These are phyloP conservation scores for Debaryomyces robertsiae DNA, from an alignment of 1,139 yeast genomes.

Conservation along the genomic window DNA sequence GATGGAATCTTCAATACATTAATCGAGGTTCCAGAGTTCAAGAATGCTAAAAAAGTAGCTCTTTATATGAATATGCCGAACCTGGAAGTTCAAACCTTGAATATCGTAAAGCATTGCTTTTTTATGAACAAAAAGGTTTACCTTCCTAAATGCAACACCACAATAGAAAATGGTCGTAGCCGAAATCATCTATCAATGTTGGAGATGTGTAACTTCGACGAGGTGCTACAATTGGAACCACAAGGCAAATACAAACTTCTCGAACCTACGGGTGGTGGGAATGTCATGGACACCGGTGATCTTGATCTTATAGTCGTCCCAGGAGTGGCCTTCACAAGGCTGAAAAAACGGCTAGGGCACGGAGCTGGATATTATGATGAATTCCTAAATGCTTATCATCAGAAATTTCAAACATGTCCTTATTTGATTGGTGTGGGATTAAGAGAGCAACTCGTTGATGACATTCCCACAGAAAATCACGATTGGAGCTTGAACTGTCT, in stretches of 20 bases:
- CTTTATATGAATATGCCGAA: slow-evolving; percentile 68
- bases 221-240: slow-evolving; percentile 55
- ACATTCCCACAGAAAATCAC: slow-evolving; percentile 67
- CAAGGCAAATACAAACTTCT: slow-evolving; percentile 66
- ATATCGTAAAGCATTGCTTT: slow-evolving; percentile 53
- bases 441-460: slow-evolving; percentile 61
- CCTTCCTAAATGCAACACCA: slow-evolving; percentile 50
- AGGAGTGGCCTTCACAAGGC: slow-evolving; percentile 73
- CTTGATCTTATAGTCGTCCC: slow-evolving; percentile 80
- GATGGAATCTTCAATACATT: slow-evolving; percentile 30
- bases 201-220: slow-evolving; percentile 41
- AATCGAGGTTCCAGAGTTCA: slow-evolving; percentile 38
- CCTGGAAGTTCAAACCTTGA: slow-evolving; percentile 60
- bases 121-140: slow-evolving; percentile 45
- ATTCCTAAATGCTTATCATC: slow-evolving; percentile 56
- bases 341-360: slow-evolving; percentile 74
- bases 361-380: slow-evolving; percentile 95
- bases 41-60: slow-evolving; percentile 52
- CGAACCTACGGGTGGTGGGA: slow-evolving; percentile 60
- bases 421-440: slow-evolving; percentile 69
- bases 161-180: slow-evolving; percentile 26
- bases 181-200: slow-evolving; percentile 61
- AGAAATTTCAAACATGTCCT: slow-evolving; percentile 38
- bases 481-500: slow-evolving; percentile 69
- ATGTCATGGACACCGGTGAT: slow-evolving; percentile 40